These are phyloP conservation scores for Bruguiera parviflora DNA, from an alignment of 345 rosid species.

Conservation along the genomic window DNA sequence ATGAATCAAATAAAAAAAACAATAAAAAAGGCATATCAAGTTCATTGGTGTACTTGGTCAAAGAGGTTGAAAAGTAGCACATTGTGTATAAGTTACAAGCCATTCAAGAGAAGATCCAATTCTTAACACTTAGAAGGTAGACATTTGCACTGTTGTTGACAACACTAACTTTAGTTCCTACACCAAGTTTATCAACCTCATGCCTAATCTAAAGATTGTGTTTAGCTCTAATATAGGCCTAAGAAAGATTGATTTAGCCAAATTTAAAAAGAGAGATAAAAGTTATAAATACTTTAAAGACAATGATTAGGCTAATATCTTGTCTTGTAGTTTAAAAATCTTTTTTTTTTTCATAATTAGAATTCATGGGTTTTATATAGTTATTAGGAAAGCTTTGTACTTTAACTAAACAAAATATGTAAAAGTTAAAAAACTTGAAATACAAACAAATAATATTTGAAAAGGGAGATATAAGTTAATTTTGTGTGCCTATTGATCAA, in stretches of 20 bases:
- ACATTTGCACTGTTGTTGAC: constrained; percentile 75
- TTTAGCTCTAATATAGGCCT: constrained; percentile 1
- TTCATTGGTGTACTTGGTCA: constrained; percentile 63
- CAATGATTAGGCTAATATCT: constrained; percentile 53
- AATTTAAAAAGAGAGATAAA: constrained; percentile 62
- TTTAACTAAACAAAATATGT: too few relatives aligned
- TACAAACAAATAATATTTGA: too few relatives aligned
- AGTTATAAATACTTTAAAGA: constrained; percentile 81
- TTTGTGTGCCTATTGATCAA: too few relatives aligned
- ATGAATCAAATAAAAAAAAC: too few relatives aligned
- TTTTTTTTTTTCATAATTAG: too few relatives aligned
- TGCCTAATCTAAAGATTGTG: constrained; percentile 71
- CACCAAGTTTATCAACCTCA: constrained; percentile 53
- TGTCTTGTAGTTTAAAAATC: not conserved
- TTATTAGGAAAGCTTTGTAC: too few relatives aligned
- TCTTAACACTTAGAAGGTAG: constrained; percentile 37
- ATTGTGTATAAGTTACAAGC: constrained; percentile 51
- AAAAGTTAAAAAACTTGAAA: constrained; percentile 21
- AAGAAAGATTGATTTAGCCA: constrained; percentile 60
- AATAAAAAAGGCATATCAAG: constrained; percentile 23
- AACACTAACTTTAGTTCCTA: constrained; percentile 53
- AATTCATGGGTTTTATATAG: too few relatives aligned
- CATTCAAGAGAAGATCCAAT: constrained; percentile 34
- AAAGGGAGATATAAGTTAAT: too few relatives aligned
- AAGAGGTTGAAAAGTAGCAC: constrained; percentile 63